Evolutionary conservation across 2,329 filamentous ascomycete species (phyloP).

Genomic region (Fusarium haematococcum): DNA sequence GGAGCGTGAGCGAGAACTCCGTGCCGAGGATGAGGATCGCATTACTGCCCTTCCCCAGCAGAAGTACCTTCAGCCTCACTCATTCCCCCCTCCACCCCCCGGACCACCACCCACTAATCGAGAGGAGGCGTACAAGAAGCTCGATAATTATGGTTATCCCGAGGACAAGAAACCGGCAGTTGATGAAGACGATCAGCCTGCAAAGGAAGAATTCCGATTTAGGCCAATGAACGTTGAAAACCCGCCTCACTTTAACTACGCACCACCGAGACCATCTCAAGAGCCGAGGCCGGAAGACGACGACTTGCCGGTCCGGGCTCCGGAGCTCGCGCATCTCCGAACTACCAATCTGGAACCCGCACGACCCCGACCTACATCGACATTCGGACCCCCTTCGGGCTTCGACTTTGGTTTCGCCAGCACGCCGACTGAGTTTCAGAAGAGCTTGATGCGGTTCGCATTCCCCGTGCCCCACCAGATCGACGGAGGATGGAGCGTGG

Average conservation of each 20-base stretch:
- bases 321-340: constrained; percentile 70
- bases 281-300: constrained; percentile 37
- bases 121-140: constrained; percentile 61
- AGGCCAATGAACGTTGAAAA: constrained; percentile 63
- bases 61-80: constrained; percentile 70
- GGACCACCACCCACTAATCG: constrained; percentile 48
- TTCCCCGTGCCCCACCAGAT: constrained; percentile 78
- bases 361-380: constrained; percentile 62
- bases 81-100: constrained; percentile 46
- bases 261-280: constrained; percentile 53
- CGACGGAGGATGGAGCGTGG: constrained; percentile 87
- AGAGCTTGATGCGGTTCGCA: constrained; percentile 89
- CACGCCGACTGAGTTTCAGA: constrained; percentile 88
- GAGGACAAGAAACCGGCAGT: constrained; percentile 54
- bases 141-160: constrained; percentile 62
- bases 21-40: constrained; percentile 84
- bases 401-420: constrained; percentile 86
- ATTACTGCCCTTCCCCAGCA: constrained; percentile 83
- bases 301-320: constrained; percentile 54
- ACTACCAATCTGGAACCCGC: constrained; percentile 51
- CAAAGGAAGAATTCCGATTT: constrained; percentile 66
- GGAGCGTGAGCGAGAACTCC: constrained; percentile 82
- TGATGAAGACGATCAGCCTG: constrained; percentile 34
- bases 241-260: constrained; percentile 70
- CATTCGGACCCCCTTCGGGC: constrained; percentile 70